Evolutionary conservation across 371 early-diverging fungal species (phyloP), one percentile per base, ranked within the genome.

Genomic region (Dipsacomyces acuminosporus): DNA sequence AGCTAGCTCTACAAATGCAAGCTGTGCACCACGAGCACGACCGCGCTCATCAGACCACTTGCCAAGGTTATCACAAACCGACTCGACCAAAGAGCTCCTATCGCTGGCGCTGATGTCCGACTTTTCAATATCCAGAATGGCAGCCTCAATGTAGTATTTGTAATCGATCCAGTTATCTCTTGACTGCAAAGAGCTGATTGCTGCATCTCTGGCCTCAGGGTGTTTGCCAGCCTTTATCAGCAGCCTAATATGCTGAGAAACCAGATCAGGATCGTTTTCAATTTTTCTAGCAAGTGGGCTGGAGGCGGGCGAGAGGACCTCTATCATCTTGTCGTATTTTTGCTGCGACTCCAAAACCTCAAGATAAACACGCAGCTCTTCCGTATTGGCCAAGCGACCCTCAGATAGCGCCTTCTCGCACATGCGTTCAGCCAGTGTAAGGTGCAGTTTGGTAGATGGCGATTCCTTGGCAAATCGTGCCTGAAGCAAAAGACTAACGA

Each of bases 401-500:
- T 93, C 92, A n/a, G 79, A 73, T 7, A 81, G 74, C 7, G 89
- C 84, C 73, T 90, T 92, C 20, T 78, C 75, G 71, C 89, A 81
- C 93, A 93, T 90, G 21, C 90, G 79, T 62, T 91, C 92, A 0
- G 94, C 88, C 35, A 96, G 72, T 0, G 79, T 75, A 45, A 87
- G 76, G 13, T 84, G 74, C 4, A 93, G 56, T 30, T 67, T 72
- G 7, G 11, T 30, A 30, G 30, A 30, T 30, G 30, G 30, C 11
- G 30, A 5, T 5, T 11, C 30, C 21, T 77, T 71, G 17, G 74
- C 8, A 38, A 19, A 41, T 48, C 48, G 76, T 22, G 79, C 82
- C 74, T 87, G 86, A 11, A 88, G 73, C 7, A 84, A 74, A 8
- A 87, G 70, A 25, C 87, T 82, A 19, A 87, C 84, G 51, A 91